These are phyloP conservation scores for Pycnococcus provasolii DNA, from an alignment of 139 green algal species.

Conservation along the genomic window DNA sequence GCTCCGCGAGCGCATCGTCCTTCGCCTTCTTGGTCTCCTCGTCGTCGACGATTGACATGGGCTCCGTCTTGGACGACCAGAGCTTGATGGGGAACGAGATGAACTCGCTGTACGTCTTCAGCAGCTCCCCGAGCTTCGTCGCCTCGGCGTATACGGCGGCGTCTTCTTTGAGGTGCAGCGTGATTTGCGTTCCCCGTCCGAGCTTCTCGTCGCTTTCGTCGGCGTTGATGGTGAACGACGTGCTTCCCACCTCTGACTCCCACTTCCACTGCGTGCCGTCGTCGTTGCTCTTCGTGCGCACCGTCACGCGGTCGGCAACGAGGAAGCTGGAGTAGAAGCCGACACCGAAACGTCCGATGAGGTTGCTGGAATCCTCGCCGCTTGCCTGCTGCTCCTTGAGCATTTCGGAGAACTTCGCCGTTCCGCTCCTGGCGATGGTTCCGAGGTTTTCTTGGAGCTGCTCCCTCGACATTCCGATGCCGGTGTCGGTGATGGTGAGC, in stretches of 20 bases:
- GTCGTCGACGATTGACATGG: conserved; percentile 63
- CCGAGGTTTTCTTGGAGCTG: conserved; percentile 84
- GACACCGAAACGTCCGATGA: conserved; percentile 97
- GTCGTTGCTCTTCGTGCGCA: conserved; percentile 64
- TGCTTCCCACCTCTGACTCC: conserved; percentile 71
- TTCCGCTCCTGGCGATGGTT: conserved; percentile 91
- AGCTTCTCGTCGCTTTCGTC: conserved; percentile 40
- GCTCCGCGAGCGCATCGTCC: conserved; percentile 35
- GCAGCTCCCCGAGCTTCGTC: conserved; percentile 58
- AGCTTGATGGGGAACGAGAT: conserved; percentile 97
- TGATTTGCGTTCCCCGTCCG: conserved; percentile 71
- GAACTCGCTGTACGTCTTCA: conserved; percentile 98
- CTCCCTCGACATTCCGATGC: conserved; percentile 87
- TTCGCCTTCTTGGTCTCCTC: conserved; percentile 65
- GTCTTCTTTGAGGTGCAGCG: conserved; percentile 90
- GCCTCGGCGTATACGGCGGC: conserved; percentile 62
- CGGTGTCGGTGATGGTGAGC: conserved; percentile 80
- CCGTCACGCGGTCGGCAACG: conserved; percentile 61
- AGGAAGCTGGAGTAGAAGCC: conserved; percentile 98
- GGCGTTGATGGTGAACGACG: conserved; percentile 67
- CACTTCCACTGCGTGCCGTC: conserved; percentile 73
- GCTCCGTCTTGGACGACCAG: conserved; percentile 40
- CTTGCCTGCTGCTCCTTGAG: conserved; percentile 56
- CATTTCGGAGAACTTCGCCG: conserved; percentile 94
- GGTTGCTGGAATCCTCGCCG: conserved; percentile 55